Percentiles rank a stretch among this genome's conserved stretches.
Evolutionary conservation across 257 asterid species (phyloP).

Genomic region (Mentha longifolia): DNA sequence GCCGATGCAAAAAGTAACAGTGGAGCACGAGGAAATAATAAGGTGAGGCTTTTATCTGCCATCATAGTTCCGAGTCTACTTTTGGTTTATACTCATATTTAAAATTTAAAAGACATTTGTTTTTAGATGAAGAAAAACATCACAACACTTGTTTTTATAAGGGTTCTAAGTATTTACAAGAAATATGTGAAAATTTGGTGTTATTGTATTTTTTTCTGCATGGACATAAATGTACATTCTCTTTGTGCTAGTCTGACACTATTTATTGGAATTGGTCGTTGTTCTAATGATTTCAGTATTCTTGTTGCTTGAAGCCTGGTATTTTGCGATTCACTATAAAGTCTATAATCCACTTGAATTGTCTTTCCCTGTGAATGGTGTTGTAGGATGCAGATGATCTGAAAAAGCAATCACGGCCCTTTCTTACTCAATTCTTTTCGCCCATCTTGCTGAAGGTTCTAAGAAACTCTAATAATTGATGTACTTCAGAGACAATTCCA

Average conservation of each 20-base stretch:
- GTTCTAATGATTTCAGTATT: not conserved
- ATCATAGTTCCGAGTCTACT: slow-evolving; percentile 3
- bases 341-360: slow-evolving; percentile 5
- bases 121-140: slow-evolving; percentile 13
- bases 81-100: not conserved
- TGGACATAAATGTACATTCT: not conserved
- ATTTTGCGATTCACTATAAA: slow-evolving; percentile 4
- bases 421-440: slow-evolving; percentile 84
- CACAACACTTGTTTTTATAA: not conserved
- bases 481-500: slow-evolving; percentile 27
- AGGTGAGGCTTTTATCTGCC: slow-evolving; percentile 43
- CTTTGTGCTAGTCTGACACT: not conserved
- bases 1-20: slow-evolving; percentile 71
- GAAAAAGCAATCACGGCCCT: slow-evolving; percentile 79
- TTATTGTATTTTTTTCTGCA: slow-evolving; percentile 8
- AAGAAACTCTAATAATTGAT: slow-evolving; percentile 24
- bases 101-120: slow-evolving; percentile 2
- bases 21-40: slow-evolving; percentile 51
- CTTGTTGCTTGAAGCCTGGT: slow-evolving; percentile 15
- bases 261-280: not conserved
- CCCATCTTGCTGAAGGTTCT: slow-evolving; percentile 90
- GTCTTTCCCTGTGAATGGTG: slow-evolving; percentile 6
- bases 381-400: slow-evolving; percentile 71
- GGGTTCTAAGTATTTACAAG: not conserved
- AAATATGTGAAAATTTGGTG: not conserved